Evolutionary conservation across 768 basidiomycete species (phyloP).

Genomic region (Suillus cothurnatus): DNA sequence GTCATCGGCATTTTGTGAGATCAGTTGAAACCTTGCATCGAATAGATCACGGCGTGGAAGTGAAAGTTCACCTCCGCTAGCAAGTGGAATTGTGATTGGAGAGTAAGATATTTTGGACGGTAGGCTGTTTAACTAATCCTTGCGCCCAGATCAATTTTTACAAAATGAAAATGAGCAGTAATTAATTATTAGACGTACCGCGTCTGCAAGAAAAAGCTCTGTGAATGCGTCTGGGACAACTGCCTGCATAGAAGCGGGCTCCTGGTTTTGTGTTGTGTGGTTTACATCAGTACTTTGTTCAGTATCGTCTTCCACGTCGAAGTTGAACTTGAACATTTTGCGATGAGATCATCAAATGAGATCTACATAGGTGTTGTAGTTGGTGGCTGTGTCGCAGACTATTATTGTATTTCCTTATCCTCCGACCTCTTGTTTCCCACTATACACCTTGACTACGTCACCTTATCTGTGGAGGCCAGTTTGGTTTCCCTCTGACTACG

Average conservation of each 20-base stretch:
- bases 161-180: neutral
- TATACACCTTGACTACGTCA: neutral
- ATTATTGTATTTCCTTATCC: conserved; percentile 4
- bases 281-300: conserved; percentile 15
- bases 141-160: conserved; percentile 14
- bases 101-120: conserved; percentile 83
- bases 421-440: neutral
- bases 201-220: conserved; percentile 31
- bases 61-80: conserved; percentile 31
- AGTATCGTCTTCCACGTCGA: conserved; percentile 47
- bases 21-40: conserved; percentile 94
- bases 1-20: conserved; percentile 52
- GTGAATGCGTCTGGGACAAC: conserved; percentile 20
- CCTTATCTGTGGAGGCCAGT: neutral
- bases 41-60: conserved; percentile 87
- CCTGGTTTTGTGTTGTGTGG: conserved; percentile 14
- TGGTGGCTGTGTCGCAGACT: neutral
- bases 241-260: conserved; percentile 5
- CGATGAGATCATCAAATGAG: conserved; percentile 30
- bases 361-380: neutral
- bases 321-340: conserved; percentile 52
- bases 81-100: conserved; percentile 56
- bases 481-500: neutral
- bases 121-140: conserved; percentile 62
- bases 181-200: conserved; percentile 36